These are phyloP conservation scores for Hibiscus tridactylites DNA, from an alignment of 345 rosid genomes.

Conservation along the genomic window DNA sequence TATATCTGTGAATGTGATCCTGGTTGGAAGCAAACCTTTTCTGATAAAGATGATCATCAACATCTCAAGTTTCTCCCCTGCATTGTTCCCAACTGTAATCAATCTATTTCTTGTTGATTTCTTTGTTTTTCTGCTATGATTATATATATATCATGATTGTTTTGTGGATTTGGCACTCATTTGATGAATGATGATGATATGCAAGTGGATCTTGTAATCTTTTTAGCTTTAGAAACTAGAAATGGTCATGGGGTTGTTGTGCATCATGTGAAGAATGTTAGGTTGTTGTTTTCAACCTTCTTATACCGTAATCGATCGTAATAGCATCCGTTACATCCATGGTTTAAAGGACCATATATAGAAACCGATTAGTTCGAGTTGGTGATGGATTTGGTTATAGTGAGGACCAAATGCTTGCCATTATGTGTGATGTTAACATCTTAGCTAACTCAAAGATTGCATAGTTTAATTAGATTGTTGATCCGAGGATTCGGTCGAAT, in stretches of 20 bases:
- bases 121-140: conserved; percentile 2
- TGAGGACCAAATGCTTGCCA: not conserved
- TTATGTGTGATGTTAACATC: not conserved
- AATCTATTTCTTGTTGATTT: not conserved
- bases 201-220: too few species aligned
- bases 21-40: conserved; percentile 61
- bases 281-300: not conserved
- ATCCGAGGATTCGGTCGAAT: not conserved
- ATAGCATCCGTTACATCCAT: not conserved
- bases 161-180: not conserved
- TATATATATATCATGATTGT: not conserved
- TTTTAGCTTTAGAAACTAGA: not conserved
- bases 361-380: too few species aligned
- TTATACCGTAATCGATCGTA: not conserved
- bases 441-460: not conserved
- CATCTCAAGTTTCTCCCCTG: conserved; percentile 74
- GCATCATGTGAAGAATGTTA: not conserved
- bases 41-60: conserved; percentile 10
- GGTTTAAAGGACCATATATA: too few species aligned
- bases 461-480: not conserved
- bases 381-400: too few species aligned
- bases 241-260: not conserved
- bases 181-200: not conserved
- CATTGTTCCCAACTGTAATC: conserved; percentile 64
- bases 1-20: conserved; percentile 55